phyloP scores from a whole-genome alignment of 306 rosid species.

The Phaseolus lunatus region DNA sequence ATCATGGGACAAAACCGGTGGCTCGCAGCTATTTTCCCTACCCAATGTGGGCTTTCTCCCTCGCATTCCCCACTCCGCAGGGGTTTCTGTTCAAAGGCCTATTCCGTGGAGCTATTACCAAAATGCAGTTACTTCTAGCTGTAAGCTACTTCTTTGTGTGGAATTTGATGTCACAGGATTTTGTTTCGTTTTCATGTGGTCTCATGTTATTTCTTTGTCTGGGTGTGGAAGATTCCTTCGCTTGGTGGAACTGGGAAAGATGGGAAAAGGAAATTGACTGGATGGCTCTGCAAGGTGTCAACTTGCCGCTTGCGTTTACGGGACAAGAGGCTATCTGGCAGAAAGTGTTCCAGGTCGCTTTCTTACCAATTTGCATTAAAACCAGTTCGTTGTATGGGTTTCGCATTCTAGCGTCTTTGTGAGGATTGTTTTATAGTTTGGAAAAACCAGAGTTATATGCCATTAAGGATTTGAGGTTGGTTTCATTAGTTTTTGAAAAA shows the following conservation, averaged over 20 bases:
- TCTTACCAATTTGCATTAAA: constrained; percentile 28
- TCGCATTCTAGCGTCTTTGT: not conserved
- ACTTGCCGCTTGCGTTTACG: constrained; percentile 86
- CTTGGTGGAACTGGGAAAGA: constrained; percentile 97
- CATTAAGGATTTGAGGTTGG: not conserved
- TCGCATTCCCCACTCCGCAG: constrained; percentile 51
- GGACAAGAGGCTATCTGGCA: constrained; percentile 97
- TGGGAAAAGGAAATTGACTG: constrained; percentile 97
- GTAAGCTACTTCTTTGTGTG: constrained; percentile 53
- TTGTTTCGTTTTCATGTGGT: constrained; percentile 25
- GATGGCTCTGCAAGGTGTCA: constrained; percentile 96
- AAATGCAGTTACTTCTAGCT: constrained; percentile 93
- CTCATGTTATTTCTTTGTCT: constrained; percentile 28
- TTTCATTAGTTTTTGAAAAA: not conserved
- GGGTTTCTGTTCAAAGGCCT: constrained; percentile 69
- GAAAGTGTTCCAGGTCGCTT: constrained; percentile 76
- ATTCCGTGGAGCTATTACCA: constrained; percentile 89
- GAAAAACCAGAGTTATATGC: not conserved
- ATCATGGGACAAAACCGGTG: constrained; percentile 96
- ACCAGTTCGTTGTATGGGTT: not conserved
- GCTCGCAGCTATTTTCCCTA: constrained; percentile 68
- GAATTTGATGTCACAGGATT: constrained; percentile 40
- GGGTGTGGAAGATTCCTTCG: constrained; percentile 70
- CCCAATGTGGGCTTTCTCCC: constrained; percentile 70
- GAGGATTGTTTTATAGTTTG: not conserved